Evolutionary conservation across 257 asterid genomes (phyloP), one percentile per base, ranked within the genome.

Genomic region (Salvia splendens): DNA sequence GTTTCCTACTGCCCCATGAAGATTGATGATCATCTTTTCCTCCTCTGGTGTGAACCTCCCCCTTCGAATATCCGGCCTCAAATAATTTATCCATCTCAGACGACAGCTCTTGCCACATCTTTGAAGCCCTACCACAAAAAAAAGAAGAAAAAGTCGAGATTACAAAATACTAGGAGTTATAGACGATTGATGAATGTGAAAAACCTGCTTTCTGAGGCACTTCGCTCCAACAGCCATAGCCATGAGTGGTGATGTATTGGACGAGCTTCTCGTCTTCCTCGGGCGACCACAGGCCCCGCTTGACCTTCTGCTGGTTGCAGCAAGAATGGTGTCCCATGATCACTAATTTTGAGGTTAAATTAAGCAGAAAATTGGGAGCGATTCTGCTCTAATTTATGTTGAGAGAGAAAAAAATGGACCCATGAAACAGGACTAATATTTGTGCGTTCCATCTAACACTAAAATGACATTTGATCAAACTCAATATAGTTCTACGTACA

Each of bases 181-280:
- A 24, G 30, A 24, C 30, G 2, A 24, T 24, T 24, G 2, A 24
- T 24, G 30, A 47, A 12, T 47, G 53, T n/a, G 12, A 7, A 47
- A 47, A 64, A 91, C 97, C 97, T 75, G 97, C 97, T 88, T 86
- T 91, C n/a, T 91, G 91, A 0, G 97, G 97, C 45, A 91, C 95
- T 83, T 91, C 97, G 64, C 97, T 91, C 97, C 97, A 91, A 61
- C 95, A 91, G 58, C 97, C 96, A 75, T 88, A 88, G 61, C 97
- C 97, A 74, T 91, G 87, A 61, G 83, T 78, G 0, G 95, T 82
- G 64, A 91, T 91, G 59, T 79, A 86, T 54, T 84, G 72, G 6
- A 85, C 79, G 36, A 91, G 87, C 81, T 91, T 91, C 40, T 91
- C 96, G 78, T 91, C 97, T 48, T 91, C 97, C 65, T 89, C 97